Evolutionary conservation across 257 asterid species (phyloP).

Genomic region (Ilex aquifolium): DNA sequence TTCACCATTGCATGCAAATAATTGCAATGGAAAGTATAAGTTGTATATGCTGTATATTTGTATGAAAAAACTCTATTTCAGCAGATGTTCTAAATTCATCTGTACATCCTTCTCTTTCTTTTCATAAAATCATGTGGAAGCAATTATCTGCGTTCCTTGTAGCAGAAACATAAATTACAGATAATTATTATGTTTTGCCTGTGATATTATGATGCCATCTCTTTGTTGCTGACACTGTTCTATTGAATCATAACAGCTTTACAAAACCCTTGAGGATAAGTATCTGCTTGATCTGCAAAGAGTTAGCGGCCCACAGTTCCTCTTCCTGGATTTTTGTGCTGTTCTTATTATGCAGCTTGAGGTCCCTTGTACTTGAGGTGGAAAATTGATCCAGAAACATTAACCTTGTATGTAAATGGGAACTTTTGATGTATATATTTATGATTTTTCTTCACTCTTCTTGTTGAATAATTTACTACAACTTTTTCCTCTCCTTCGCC

Average conservation of each 20-base stretch:
- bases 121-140: not conserved
- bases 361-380: slow-evolving; percentile 21
- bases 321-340: slow-evolving; percentile 91
- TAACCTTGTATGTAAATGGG: not conserved
- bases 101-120: not conserved
- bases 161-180: not conserved
- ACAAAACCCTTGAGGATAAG: slow-evolving; percentile 69
- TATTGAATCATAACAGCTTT: slow-evolving; percentile 49
- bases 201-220: not conserved
- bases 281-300: slow-evolving; percentile 87
- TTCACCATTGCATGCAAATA: no score
- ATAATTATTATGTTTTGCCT: not conserved
- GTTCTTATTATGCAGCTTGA: slow-evolving; percentile 63
- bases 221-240: not conserved
- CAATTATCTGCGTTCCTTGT: not conserved
- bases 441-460: no score
- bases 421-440: no score
- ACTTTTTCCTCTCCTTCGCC: no score
- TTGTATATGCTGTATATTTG: not conserved
- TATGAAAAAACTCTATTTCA: not conserved
- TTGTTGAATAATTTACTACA: no score
- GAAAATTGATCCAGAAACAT: not conserved
- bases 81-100: not conserved
- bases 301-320: slow-evolving; percentile 79
- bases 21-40: not conserved